A percentile compares a stretch with the other conserved stretches of the same genome.
Conservation (phyloP, 2,329 filamentous ascomycete species). For the Neonectria magnoliae region DNA sequence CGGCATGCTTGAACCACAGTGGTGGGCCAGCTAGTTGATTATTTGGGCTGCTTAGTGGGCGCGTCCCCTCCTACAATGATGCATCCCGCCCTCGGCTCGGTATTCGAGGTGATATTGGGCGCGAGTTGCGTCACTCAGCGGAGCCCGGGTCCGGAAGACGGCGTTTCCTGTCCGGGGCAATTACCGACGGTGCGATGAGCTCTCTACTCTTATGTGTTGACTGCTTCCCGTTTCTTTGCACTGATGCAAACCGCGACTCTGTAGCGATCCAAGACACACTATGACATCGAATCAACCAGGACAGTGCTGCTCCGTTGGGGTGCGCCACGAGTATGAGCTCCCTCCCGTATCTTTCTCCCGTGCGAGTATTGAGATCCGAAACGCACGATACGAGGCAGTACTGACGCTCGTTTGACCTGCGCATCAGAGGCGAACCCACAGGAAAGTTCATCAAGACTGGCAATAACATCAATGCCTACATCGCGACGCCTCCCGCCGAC, state of each 20-base stretch:
- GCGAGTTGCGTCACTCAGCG: slow-evolving; percentile 35
- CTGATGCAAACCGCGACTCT: neutral
- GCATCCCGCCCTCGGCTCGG: slow-evolving; percentile 10
- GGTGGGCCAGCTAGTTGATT: slow-evolving; percentile 1
- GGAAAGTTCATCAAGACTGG: slow-evolving; percentile 59
- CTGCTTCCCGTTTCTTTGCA: neutral
- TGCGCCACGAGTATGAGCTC: slow-evolving; percentile 62
- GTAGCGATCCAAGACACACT: slow-evolving; percentile 4
- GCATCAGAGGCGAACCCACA: slow-evolving; percentile 56
- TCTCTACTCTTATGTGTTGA: neutral
- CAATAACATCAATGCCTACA: slow-evolving; percentile 59
- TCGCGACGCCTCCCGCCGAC: slow-evolving; percentile 55
- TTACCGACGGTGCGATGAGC: neutral
- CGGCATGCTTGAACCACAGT: neutral
- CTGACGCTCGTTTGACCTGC: neutral
- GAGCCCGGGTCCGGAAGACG: slow-evolving; percentile 19
- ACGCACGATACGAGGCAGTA: neutral
- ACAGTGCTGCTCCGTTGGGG: slow-evolving; percentile 62
- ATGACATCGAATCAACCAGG: slow-evolving; percentile 66
- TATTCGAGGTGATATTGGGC: slow-evolving; percentile 10
- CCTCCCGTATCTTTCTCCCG: neutral
- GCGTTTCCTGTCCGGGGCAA: slow-evolving; percentile 17
- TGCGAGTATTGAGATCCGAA: neutral
- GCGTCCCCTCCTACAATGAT: neutral
- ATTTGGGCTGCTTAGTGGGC: neutral